Percentiles rank a stretch among this genome's conserved stretches.
phyloP scores from a whole-genome alignment of 495 filamentous ascomycete genomes.

The Xylaria nigripes region DNA sequence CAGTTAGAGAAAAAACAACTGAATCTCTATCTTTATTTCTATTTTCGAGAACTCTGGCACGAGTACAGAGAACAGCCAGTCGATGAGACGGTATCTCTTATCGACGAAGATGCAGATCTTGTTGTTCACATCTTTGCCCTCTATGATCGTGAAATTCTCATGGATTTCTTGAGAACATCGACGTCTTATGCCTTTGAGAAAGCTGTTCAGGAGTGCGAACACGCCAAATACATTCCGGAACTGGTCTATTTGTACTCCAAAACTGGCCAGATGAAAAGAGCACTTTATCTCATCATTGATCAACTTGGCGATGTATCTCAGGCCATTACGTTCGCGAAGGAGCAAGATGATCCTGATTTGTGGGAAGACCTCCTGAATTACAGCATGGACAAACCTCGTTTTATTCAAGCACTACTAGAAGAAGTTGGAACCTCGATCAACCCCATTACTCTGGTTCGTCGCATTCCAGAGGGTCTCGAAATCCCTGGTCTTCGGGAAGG shows the following conservation, averaged over 20 bases:
- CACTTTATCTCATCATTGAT: slow-evolving; percentile 84
- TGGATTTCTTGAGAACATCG: slow-evolving; percentile 78
- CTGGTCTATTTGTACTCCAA: slow-evolving; percentile 91
- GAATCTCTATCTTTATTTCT: slow-evolving; percentile 81
- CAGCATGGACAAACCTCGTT: slow-evolving; percentile 90
- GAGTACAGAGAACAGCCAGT: slow-evolving; percentile 40
- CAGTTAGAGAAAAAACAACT: slow-evolving; percentile 55
- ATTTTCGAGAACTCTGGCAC: slow-evolving; percentile 77
- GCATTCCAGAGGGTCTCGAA: slow-evolving; percentile 85
- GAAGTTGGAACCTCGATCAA: slow-evolving; percentile 90
- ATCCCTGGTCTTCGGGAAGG: slow-evolving; percentile 84
- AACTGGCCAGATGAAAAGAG: slow-evolving; percentile 84
- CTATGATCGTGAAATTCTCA: slow-evolving; percentile 69
- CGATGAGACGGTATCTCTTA: slow-evolving; percentile 61
- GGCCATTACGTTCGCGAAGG: slow-evolving; percentile 89
- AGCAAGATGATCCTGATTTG: slow-evolving; percentile 78
- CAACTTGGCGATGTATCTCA: slow-evolving; percentile 78
- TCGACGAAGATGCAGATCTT: slow-evolving; percentile 78
- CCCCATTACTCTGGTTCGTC: slow-evolving; percentile 77
- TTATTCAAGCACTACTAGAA: slow-evolving; percentile 86
- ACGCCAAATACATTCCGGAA: slow-evolving; percentile 70
- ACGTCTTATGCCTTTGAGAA: slow-evolving; percentile 75
- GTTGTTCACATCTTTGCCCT: slow-evolving; percentile 77
- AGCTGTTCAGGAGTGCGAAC: slow-evolving; percentile 73
- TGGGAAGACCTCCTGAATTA: slow-evolving; percentile 95